Base-by-base conservation (phyloP, 2,329 filamentous ascomycete species). In the Neopestalotiopsis clavispora region DNA sequence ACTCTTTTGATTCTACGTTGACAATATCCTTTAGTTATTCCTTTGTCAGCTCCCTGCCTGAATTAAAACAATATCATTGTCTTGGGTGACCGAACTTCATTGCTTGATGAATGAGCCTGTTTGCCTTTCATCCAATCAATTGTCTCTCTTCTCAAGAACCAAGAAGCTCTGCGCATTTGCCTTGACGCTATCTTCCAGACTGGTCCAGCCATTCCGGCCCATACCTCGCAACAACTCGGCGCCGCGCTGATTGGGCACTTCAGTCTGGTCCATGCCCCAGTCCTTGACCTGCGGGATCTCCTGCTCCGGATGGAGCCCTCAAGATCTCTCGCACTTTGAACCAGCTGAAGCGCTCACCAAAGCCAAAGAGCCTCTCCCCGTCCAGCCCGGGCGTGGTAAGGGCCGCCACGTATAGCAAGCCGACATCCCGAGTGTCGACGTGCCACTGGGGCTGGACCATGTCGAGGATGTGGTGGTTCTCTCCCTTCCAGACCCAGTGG, bases 361-460 rank as follows among this genome's bases (percentile, higher is more conserved):
- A 67, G 3, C 52, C 56, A 45, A 30, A 67, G 9, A 67, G 12
- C 32, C 65, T 38, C 28, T 67, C 52, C 7, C 56, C 52, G 3
- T 60, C 20, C 7, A 67, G 49, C 9, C 28, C 32, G 12, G 30
- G 23, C 12, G 20, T 38, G 1, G 40, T 60, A 4, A 49, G 20
- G 12, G 65, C 74, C 3, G 77, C 79, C 3, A 80, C 72, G 57
- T 76, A 78, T n/a, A 81, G 71, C 49, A 73, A 40, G 2, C 73
- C 78, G 1, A 71, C 68, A 64, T 81, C 79, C 9, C 72, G 70
- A 5, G 73, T 75, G 62, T 80, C 77, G 28, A 77, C 52, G 52
- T 74, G 74, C 73, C 77, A 79, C 72, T 80, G 78, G 59, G 78
- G 72, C 17, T 70, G 69, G 20, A 79, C 23, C 4, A 13, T n/a